Conservation (phyloP, 441 rosid genomes). For the Pelargonium citronellum region DNA sequence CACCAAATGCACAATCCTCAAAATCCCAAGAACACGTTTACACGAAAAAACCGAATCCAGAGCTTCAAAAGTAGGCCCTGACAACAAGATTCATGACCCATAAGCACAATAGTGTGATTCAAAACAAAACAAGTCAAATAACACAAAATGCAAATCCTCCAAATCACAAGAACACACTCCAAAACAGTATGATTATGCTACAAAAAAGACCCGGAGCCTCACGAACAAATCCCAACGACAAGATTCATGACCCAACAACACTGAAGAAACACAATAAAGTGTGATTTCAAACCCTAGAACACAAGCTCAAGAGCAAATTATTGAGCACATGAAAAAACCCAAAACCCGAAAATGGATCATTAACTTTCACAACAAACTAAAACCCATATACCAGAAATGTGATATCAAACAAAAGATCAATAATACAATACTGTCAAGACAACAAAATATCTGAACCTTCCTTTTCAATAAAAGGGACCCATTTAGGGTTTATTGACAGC, state of each 20-base stretch:
- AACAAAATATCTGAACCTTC: constrained; percentile 25
- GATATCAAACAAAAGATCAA: constrained; percentile 17
- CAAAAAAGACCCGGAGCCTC: neutral
- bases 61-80: too few relatives aligned
- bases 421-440: constrained; percentile 19
- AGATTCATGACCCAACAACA: neutral
- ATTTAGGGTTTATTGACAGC: neutral
- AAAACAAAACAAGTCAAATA: too few relatives aligned
- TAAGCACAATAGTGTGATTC: too few relatives aligned
- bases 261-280: neutral
- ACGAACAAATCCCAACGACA: neutral
- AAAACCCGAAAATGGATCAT: too few relatives aligned
- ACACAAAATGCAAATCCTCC: too few relatives aligned
- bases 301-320: neutral
- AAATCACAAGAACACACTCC: too few relatives aligned
- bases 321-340: neutral
- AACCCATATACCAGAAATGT: constrained; percentile 15
- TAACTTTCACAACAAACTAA: constrained; percentile 18
- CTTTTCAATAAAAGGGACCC: constrained; percentile 29
- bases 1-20: too few relatives aligned
- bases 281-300: neutral
- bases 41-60: too few relatives aligned
- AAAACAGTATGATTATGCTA: too few relatives aligned
- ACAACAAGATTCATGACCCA: too few relatives aligned
- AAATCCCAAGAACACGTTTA: too few relatives aligned